A percentile compares a stretch with the other conserved stretches of the same genome.
Evolutionary conservation across 352 stramenopile species (phyloP).

Genomic region (Nothophytophthora sp.): DNA sequence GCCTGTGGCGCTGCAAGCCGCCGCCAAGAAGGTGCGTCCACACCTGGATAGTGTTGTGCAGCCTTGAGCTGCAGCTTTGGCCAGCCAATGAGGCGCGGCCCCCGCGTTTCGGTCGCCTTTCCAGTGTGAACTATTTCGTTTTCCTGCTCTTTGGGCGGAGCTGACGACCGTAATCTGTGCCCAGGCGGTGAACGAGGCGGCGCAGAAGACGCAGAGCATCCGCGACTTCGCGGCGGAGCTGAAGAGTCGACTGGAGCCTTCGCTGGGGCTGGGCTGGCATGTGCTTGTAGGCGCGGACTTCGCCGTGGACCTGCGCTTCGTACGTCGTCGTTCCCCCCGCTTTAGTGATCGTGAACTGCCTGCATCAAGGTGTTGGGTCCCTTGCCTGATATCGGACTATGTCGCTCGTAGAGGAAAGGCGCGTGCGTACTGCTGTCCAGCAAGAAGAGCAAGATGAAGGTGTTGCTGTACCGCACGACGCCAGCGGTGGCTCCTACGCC

Average conservation of each 20-base stretch:
- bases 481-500: constrained; percentile 30
- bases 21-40: constrained; percentile 42
- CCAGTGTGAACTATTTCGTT: too few relatives aligned
- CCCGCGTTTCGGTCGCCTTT: too few relatives aligned
- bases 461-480: constrained; percentile 74
- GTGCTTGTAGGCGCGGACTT: constrained; percentile 69
- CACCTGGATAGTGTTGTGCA: too few relatives aligned
- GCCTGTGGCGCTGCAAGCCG: constrained; percentile 32
- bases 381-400: constrained; percentile 2
- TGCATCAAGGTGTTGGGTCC: neutral
- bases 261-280: constrained; percentile 67
- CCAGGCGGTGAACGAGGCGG: constrained; percentile 54
- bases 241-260: constrained; percentile 40
- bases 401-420: constrained; percentile 48
- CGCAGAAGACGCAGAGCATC: constrained; percentile 55
- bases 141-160: too few relatives aligned
- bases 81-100: too few relatives aligned
- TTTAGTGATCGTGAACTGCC: too few relatives aligned
- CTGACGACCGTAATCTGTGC: neutral
- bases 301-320: constrained; percentile 76
- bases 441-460: constrained; percentile 65
- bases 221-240: constrained; percentile 54
- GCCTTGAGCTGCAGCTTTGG: neutral
- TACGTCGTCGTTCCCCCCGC: constrained; percentile 23
- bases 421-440: constrained; percentile 67